Conservation (phyloP, 345 rosid species). For the Erysimum cheiranthoides region DNA sequence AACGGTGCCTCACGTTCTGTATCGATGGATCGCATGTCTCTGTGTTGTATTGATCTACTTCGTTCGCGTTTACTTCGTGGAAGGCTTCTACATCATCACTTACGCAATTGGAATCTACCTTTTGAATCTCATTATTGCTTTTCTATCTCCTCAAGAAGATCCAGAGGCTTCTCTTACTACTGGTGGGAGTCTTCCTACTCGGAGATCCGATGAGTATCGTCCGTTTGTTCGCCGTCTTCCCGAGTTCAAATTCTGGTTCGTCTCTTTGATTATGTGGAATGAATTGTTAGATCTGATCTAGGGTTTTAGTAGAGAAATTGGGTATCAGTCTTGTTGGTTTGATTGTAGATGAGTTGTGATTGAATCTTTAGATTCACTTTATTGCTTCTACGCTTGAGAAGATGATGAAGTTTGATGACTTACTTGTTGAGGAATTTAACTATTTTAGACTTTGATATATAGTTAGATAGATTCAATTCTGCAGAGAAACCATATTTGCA, state of each 20-base stretch:
- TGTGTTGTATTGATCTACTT: conserved; percentile 60
- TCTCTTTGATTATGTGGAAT: background rate
- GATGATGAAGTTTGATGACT: conserved; percentile 25
- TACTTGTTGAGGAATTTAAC: background rate
- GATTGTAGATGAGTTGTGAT: background rate
- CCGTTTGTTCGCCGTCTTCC: conserved; percentile 95
- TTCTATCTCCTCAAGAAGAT: conserved; percentile 93
- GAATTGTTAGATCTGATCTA: conserved; percentile 23
- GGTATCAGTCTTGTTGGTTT: background rate
- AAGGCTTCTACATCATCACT: conserved; percentile 92
- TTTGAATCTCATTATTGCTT: conserved; percentile 84
- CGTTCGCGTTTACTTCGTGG: conserved; percentile 74
- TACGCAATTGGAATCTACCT: conserved; percentile 90
- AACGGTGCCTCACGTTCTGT: conserved; percentile 62
- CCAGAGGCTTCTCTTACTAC: conserved; percentile 68
- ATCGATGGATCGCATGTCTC: conserved; percentile 75
- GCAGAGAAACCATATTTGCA: background rate
- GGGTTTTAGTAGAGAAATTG: conserved; percentile 5
- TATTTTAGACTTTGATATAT: background rate
- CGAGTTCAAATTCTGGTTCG: conserved; percentile 90
- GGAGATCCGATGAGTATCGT: conserved; percentile 89
- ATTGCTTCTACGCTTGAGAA: background rate
- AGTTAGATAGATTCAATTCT: background rate
- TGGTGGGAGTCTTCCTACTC: conserved; percentile 81
- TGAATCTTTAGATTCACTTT: background rate